Conservation (phyloP, 78 protist genomes). For the Pigoraptor vietnamica region DNA sequence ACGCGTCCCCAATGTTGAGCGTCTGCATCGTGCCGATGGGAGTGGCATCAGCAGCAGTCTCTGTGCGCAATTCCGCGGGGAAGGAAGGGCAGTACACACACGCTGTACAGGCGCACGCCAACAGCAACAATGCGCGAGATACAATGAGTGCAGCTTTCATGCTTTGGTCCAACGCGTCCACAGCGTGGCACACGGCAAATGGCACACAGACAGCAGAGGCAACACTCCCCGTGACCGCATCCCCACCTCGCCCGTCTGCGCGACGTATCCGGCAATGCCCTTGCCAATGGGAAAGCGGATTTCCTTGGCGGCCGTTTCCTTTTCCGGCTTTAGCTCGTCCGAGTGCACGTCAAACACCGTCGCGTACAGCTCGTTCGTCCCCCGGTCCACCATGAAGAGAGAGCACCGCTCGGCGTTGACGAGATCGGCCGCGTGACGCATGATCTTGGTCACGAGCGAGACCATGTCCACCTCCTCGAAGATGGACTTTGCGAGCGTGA, state of each 20-base stretch:
- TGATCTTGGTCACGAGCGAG: not conserved
- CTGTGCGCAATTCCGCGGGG: too few relatives aligned
- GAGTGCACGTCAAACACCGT: not conserved
- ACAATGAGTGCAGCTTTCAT: too few relatives aligned
- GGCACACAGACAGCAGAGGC: not conserved
- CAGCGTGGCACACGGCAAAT: too few relatives aligned
- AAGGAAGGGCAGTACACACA: too few relatives aligned
- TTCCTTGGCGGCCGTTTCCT: not conserved
- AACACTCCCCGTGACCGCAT: too few relatives aligned
- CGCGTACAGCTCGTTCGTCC: not conserved
- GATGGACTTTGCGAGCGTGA: not conserved
- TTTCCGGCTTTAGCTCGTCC: not conserved
- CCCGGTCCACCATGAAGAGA: not conserved
- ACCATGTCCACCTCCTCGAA: not conserved
- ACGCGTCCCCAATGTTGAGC: conserved; percentile 25
- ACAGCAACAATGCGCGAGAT: too few relatives aligned
- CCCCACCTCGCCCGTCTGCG: conserved; percentile 10
- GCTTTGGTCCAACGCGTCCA: too few relatives aligned
- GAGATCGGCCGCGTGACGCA: not conserved
- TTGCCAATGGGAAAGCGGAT: conserved; percentile 11
- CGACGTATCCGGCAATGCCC: conserved; percentile 36
- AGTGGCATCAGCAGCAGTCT: too few relatives aligned
- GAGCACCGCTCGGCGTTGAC: not conserved
- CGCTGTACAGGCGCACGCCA: too few relatives aligned
- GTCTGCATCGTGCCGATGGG: not conserved